These are phyloP conservation scores for Volvariella volvacea DNA, from an alignment of 1,284 basidiomycete species.

Conservation along the genomic window DNA sequence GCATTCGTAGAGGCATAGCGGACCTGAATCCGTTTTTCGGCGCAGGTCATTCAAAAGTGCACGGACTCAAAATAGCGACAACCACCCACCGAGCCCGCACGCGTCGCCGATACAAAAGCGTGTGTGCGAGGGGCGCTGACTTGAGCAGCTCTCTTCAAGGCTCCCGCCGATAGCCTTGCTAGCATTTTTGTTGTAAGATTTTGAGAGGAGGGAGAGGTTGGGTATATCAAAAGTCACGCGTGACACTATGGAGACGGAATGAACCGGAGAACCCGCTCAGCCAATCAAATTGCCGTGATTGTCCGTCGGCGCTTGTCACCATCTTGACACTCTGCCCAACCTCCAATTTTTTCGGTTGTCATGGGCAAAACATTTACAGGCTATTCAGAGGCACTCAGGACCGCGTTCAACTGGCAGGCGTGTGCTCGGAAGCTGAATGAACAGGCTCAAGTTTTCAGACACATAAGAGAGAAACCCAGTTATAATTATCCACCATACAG, in stretches of 20 bases:
- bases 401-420: too few species aligned
- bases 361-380: too few species aligned
- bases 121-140: conserved; percentile 33
- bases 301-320: conserved; percentile 12
- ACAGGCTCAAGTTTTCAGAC: too few species aligned
- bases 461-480: too few species aligned
- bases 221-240: conserved; percentile 27
- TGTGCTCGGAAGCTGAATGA: too few species aligned
- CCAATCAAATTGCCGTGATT: conserved; percentile 25
- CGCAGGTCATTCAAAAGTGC: too few species aligned
- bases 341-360: too few species aligned
- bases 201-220: conserved; percentile 31
- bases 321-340: neutral
- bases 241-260: conserved; percentile 27
- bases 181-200: conserved; percentile 56
- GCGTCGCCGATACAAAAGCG: conserved; percentile 30
- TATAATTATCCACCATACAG: conserved; percentile 9
- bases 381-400: too few species aligned
- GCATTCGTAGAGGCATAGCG: conserved; percentile 63
- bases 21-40: conserved; percentile 33
- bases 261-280: conserved; percentile 27
- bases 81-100: conserved; percentile 35
- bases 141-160: conserved; percentile 48
- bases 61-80: conserved; percentile 10
- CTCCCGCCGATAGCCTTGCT: conserved; percentile 67